phyloP scores from a whole-genome alignment of 805 yeast genomes.

The Saccharomycopsis schoenii region DNA sequence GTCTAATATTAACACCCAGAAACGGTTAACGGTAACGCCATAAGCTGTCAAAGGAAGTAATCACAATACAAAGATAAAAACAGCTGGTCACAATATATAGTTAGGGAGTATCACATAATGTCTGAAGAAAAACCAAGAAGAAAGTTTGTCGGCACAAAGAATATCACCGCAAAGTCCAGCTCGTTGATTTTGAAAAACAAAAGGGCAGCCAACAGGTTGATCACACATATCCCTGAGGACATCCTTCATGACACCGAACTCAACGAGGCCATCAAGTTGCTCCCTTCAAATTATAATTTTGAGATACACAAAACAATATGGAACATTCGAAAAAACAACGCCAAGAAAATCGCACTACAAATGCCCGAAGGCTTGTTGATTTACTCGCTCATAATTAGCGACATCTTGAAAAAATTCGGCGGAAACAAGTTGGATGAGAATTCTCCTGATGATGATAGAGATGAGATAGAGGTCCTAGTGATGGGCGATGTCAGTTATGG shows the following conservation, averaged over 20 bases:
- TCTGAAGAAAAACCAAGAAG: conserved; percentile 4
- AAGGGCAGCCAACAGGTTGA: conserved; percentile 35
- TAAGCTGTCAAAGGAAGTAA: no score
- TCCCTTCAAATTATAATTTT: conserved; percentile 90
- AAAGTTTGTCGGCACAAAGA: conserved; percentile 11
- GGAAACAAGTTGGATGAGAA: background rate
- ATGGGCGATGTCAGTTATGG: conserved; percentile 99
- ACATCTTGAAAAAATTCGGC: conserved; percentile 88
- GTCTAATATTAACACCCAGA: no score
- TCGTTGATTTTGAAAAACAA: background rate
- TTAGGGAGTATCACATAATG: no score
- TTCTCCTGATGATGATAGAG: background rate
- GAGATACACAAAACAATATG: conserved; percentile 94
- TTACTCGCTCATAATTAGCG: conserved; percentile 82
- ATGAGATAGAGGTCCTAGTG: conserved; percentile 59
- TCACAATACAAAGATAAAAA: no score
- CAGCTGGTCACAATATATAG: no score
- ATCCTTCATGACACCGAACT: conserved; percentile 71
- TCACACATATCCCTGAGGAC: conserved; percentile 84
- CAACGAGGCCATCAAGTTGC: conserved; percentile 69
- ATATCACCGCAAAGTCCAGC: background rate
- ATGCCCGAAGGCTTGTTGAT: conserved; percentile 96
- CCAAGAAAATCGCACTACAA: conserved; percentile 83
- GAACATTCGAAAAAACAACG: conserved; percentile 69
- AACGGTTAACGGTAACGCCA: no score